Base-by-base conservation (phyloP, 2,329 filamentous ascomycete species). In the Phaeosphaeriaceae sp. region DNA sequence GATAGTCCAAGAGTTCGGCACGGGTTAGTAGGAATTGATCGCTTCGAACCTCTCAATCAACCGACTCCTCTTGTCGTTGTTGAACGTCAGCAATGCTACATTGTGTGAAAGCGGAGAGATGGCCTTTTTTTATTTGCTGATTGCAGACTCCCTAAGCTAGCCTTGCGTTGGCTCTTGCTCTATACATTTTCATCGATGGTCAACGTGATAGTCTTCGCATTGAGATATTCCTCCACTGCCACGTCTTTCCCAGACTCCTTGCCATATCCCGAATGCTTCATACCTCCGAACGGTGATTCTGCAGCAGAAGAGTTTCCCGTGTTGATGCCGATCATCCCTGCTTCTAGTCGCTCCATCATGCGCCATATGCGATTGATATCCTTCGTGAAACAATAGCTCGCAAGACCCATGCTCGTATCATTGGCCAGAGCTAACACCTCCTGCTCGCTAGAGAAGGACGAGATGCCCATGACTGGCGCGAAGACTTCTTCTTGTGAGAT, bases 261-360 rank as follows among this genome's bases (percentile, higher is more conserved):
- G 2, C 91, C 91, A 68, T 93, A 93, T 1, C 91, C 91, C 68
- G 88, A 91, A 79, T 93, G 84, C 80, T 95, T 95, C 47, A 95
- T 88, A 65, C 91, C 91, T 17, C 91, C 91, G 72, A 95, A 95
- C n/a, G 73, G 74, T 7, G 58, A 42, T 46, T 70, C 73, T 15
- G 60, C 62, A 11, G 66, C 69, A 13, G 60, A 58, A 22, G 67
- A 61, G 36, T 60, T 55, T 1, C 73, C 73, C 1, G 68, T 68
- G 44, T 76, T 76, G 19, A 76, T 60, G 51, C 65, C 65, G 3
- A 62, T 48, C 59, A 68, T 68, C 10, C 65, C 65, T 2, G 54
- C 57, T 44, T 67, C 48, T 22, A 68, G 47, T 2, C 21, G 25
- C 27, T 58, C 51, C 2, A 53, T 48, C 7, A 68, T 53, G 7